Conservation (phyloP, 805 yeast genomes). For the Hanseniaspora mollemarum region DNA sequence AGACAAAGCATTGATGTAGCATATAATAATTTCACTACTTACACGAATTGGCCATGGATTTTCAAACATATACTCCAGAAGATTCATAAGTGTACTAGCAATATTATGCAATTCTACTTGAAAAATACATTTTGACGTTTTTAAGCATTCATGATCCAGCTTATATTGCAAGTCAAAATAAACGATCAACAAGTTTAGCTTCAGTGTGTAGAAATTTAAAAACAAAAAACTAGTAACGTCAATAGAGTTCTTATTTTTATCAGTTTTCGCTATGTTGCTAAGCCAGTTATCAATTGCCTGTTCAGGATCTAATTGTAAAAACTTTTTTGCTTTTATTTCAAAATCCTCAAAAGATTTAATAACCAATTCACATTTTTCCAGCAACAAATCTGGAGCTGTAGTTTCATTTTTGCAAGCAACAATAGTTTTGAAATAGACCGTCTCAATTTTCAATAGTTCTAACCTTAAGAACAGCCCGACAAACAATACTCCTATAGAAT, state of each 20-base stretch:
- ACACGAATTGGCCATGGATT: slow-evolving; percentile 1
- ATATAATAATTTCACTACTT: slow-evolving; percentile 1
- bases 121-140: background rate
- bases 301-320: background rate
- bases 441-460: slow-evolving; percentile 8
- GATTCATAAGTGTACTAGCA: background rate
- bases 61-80: slow-evolving; percentile 8
- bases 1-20: slow-evolving; percentile 1
- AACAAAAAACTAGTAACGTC: background rate
- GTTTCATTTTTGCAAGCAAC: slow-evolving; percentile 12
- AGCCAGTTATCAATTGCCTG: slow-evolving; percentile 1
- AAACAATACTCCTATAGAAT: background rate
- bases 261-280: background rate
- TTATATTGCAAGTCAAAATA: background rate
- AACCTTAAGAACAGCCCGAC: slow-evolving; percentile 7
- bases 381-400: background rate
- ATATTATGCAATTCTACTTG: background rate
- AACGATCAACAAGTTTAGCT: background rate
- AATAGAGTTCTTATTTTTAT: background rate
- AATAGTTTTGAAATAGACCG: slow-evolving; percentile 6
- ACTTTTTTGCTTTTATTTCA: slow-evolving; percentile 4
- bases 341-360: slow-evolving; percentile 5
- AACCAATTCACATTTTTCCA: background rate
- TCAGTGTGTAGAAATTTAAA: slow-evolving; percentile 4
- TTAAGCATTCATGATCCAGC: background rate